Evolutionary conservation across 2,329 filamentous ascomycete genomes (phyloP).

Genomic region (Curvularia hawaiiensis): DNA sequence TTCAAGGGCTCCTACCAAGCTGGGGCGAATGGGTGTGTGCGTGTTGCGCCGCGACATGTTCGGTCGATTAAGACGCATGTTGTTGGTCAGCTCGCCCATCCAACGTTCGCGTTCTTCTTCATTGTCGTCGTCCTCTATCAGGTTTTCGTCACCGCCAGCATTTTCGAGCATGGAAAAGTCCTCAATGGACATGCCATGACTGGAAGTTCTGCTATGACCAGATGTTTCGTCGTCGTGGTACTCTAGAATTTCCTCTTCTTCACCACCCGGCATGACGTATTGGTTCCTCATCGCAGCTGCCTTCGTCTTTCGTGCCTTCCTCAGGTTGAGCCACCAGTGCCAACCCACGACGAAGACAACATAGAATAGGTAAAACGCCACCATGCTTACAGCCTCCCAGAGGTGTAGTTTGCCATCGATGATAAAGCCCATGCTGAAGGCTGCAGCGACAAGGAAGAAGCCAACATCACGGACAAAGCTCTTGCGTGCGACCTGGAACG

Average conservation of each 20-base stretch:
- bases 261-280: constrained; percentile 65
- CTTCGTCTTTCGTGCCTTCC: constrained; percentile 65
- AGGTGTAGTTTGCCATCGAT: constrained; percentile 81
- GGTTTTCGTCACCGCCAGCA: constrained; percentile 60
- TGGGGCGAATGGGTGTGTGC: constrained; percentile 86
- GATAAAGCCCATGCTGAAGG: constrained; percentile 86
- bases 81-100: constrained; percentile 83
- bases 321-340: constrained; percentile 82
- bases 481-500: constrained; percentile 87
- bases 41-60: constrained; percentile 71
- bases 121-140: constrained; percentile 62
- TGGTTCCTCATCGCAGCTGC: constrained; percentile 77
- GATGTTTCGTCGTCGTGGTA: constrained; percentile 61
- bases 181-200: constrained; percentile 58
- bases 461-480: constrained; percentile 90
- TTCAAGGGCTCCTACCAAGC: constrained; percentile 89
- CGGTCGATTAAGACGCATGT: constrained; percentile 85
- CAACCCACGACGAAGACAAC: constrained; percentile 85
- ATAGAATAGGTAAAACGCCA: constrained; percentile 88
- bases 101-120: constrained; percentile 67
- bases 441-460: constrained; percentile 87
- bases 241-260: constrained; percentile 62
- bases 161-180: constrained; percentile 69
- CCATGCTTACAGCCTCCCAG: constrained; percentile 92
- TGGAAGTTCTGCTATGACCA: constrained; percentile 41